Conservation (phyloP, 1,284 basidiomycete genomes). For the Moesziomyces parantarcticus region DNA sequence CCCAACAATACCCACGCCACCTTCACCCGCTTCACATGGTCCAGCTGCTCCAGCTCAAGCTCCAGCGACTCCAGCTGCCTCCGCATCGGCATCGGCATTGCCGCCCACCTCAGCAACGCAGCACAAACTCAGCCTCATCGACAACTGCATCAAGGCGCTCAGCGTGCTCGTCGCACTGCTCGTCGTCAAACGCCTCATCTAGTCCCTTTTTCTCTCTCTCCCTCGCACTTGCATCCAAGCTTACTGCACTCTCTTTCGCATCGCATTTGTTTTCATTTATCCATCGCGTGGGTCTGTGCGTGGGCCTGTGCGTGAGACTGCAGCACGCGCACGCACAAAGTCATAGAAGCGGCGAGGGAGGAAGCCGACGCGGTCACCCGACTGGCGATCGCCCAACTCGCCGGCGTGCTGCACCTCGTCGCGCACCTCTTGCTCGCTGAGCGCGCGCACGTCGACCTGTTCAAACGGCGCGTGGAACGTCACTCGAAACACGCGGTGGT, state of each 20-base stretch:
- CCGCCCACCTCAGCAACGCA: conserved; percentile 11
- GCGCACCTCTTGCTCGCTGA: neutral
- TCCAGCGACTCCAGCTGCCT: neutral
- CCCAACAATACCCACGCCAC: too few species aligned
- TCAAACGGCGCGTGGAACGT: conserved; percentile 51
- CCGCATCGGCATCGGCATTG: neutral
- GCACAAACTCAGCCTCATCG: conserved; percentile 35
- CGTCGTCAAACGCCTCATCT: conserved; percentile 41
- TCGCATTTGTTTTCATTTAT: neutral
- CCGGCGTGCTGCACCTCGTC: neutral
- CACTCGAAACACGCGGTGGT: conserved; percentile 55
- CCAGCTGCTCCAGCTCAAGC: neutral
- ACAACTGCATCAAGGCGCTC: conserved; percentile 47
- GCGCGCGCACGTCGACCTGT: conserved; percentile 20
- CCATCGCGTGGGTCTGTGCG: neutral
- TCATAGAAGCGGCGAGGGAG: conserved; percentile 46
- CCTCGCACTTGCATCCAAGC: neutral
- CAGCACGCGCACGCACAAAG: conserved; percentile 27
- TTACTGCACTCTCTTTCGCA: conserved; percentile 3
- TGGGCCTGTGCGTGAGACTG: too few species aligned
- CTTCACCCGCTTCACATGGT: too few species aligned
- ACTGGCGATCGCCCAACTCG: neutral
- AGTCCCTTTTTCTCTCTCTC: neutral
- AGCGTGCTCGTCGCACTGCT: conserved; percentile 38
- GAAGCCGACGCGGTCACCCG: conserved; percentile 48